A percentile compares a stretch with the other conserved stretches of the same genome.
Evolutionary conservation across 805 yeast species (phyloP).

Genomic region (Yamadazyma nakazawae): DNA sequence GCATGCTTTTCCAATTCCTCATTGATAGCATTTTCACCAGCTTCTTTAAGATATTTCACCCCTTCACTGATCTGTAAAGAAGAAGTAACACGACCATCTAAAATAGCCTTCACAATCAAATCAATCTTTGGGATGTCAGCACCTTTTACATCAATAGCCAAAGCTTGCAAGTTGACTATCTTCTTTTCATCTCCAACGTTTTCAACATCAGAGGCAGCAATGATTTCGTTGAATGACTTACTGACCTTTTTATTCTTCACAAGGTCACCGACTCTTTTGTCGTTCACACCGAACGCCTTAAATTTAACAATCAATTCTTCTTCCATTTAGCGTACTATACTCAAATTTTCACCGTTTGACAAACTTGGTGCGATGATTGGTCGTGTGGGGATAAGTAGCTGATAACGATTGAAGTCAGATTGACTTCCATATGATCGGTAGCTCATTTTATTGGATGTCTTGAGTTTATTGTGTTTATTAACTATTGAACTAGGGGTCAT

Average conservation of each 20-base stretch:
- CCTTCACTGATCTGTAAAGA: slow-evolving; percentile 79
- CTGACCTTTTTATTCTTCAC: slow-evolving; percentile 84
- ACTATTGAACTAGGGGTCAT: no score
- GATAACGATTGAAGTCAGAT: no score
- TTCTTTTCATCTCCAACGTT: slow-evolving; percentile 49
- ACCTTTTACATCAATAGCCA: slow-evolving; percentile 71
- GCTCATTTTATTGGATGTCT: no score
- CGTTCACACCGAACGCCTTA: slow-evolving; percentile 60
- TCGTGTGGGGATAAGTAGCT: neutral
- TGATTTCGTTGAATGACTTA: slow-evolving; percentile 58
- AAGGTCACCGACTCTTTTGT: slow-evolving; percentile 73
- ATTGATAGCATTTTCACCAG: slow-evolving; percentile 34
- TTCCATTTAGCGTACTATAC: neutral
- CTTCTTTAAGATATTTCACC: slow-evolving; percentile 61
- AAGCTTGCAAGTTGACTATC: slow-evolving; percentile 65
- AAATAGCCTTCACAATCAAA: slow-evolving; percentile 58
- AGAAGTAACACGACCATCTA: slow-evolving; percentile 60
- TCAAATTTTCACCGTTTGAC: neutral
- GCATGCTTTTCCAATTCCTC: slow-evolving; percentile 55
- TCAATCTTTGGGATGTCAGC: slow-evolving; percentile 48
- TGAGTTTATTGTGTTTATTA: no score
- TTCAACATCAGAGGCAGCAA: slow-evolving; percentile 35
- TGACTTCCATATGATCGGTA: no score
- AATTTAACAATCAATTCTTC: slow-evolving; percentile 35
- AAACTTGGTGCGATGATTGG: slow-evolving; percentile 1